Conservation (phyloP, 345 rosid genomes). For the Arabis alpina region DNA sequence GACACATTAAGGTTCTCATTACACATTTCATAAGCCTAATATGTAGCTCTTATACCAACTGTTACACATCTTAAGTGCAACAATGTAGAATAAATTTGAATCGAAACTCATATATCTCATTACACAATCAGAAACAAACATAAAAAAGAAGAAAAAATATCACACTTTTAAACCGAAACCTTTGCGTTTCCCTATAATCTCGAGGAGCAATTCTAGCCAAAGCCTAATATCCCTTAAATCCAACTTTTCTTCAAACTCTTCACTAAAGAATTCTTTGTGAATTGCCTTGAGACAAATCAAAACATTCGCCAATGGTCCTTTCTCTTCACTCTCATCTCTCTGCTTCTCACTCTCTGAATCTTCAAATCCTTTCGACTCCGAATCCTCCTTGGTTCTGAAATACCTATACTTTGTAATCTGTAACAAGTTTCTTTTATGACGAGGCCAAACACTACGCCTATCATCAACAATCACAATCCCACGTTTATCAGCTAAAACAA, state of each 20-base stretch:
- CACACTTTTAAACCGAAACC: background rate
- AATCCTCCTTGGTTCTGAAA: constrained; percentile 8
- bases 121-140: background rate
- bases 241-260: background rate
- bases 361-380: background rate
- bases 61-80: background rate
- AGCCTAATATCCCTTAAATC: constrained; percentile 22
- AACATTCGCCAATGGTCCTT: constrained; percentile 48
- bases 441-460: constrained; percentile 23
- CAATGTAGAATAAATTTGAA: background rate
- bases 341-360: constrained; percentile 52
- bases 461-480: constrained; percentile 37
- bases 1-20: no score
- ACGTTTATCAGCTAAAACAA: constrained; percentile 38
- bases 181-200: background rate
- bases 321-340: constrained; percentile 51
- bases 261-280: constrained; percentile 9
- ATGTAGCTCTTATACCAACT: no score
- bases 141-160: no score
- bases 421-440: constrained; percentile 32
- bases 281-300: constrained; percentile 37
- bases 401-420: constrained; percentile 45
- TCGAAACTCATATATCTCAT: constrained; percentile 1
- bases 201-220: background rate
- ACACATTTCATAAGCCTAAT: no score